phyloP scores from a whole-genome alignment of 768 basidiomycete species.

The Panaeolus cyanescens region DNA sequence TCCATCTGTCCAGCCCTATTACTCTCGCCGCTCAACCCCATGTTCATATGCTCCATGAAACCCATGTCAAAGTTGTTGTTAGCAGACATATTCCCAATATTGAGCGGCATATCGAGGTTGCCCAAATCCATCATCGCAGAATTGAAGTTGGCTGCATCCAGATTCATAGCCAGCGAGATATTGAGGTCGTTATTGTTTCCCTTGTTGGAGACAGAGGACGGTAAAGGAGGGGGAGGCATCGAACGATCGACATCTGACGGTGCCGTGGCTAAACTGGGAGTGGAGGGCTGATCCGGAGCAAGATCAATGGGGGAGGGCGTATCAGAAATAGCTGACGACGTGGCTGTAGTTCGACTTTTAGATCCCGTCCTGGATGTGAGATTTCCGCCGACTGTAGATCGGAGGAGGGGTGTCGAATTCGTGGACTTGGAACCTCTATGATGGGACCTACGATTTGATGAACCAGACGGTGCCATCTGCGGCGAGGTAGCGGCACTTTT shows the following conservation, averaged over 20 bases:
- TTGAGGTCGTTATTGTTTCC: not conserved
- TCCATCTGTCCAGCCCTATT: constrained; percentile 3
- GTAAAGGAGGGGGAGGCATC: constrained; percentile 84
- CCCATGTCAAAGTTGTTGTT: not conserved
- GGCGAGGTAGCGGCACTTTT: not conserved
- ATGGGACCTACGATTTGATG: constrained; percentile 5
- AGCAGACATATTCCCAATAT: not conserved
- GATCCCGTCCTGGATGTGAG: constrained; percentile 4
- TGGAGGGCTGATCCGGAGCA: constrained; percentile 29
- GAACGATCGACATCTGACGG: constrained; percentile 23
- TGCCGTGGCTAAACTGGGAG: constrained; percentile 7
- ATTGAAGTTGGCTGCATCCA: not conserved
- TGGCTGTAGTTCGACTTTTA: constrained; percentile 8
- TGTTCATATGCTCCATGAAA: constrained; percentile 5
- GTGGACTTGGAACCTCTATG: constrained; percentile 51
- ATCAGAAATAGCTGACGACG: constrained; percentile 31
- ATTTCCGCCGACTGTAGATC: not conserved
- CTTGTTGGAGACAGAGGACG: constrained; percentile 14
- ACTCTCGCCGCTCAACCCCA: constrained; percentile 15
- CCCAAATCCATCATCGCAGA: not conserved
- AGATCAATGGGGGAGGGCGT: constrained; percentile 85
- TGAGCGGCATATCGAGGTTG: not conserved
- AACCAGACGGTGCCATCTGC: constrained; percentile 3
- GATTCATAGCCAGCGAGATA: constrained; percentile 1
- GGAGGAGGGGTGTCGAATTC: constrained; percentile 59